Conservation (phyloP, 176 grass and related monocot genomes). For the Avena eriantha region DNA sequence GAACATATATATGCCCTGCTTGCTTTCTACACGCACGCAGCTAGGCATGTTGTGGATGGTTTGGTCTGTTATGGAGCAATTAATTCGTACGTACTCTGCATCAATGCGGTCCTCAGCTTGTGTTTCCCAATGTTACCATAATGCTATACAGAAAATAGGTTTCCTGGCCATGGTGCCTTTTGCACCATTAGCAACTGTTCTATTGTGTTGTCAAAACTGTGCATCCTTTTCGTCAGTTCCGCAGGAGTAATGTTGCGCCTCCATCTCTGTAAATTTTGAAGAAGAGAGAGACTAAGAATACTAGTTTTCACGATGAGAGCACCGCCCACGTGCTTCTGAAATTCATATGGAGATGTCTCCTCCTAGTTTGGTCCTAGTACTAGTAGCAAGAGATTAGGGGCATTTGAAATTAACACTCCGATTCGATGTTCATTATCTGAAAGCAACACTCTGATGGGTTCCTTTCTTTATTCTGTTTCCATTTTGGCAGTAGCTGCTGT, state of each 20-base stretch:
- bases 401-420: background rate
- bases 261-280: too few species aligned
- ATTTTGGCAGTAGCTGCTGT: background rate
- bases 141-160: background rate
- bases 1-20: too few species aligned
- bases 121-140: background rate
- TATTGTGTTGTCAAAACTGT: background rate
- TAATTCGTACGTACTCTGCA: background rate
- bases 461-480: background rate
- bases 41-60: too few species aligned
- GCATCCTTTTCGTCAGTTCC: background rate
- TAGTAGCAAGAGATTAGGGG: background rate
- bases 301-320: too few species aligned
- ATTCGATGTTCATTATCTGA: too few species aligned
- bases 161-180: background rate
- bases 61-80: too few species aligned
- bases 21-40: too few species aligned
- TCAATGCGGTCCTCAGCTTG: too few species aligned
- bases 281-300: too few species aligned
- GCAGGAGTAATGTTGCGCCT: too few species aligned
- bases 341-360: background rate
- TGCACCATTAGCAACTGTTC: background rate
- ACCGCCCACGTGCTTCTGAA: too few species aligned
- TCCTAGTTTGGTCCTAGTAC: background rate
- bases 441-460: too few species aligned